Evolutionary conservation across 2,329 filamentous ascomycete genomes (phyloP).

Genomic region (Aspergillus udagawae): DNA sequence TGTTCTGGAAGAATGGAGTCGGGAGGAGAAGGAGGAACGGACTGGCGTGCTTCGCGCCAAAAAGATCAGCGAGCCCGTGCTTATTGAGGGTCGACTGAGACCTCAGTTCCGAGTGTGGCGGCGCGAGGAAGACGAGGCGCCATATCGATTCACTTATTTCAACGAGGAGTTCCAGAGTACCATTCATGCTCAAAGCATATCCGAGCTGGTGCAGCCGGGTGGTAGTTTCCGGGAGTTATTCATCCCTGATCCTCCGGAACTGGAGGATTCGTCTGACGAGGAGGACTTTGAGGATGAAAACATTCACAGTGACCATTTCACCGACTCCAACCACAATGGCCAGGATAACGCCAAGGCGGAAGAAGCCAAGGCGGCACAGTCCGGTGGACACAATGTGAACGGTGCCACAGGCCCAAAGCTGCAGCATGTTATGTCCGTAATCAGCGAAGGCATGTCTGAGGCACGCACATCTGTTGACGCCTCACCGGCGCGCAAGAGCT

Average conservation of each 20-base stretch:
- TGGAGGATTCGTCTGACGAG: constrained; percentile 69
- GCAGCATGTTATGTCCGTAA: constrained; percentile 32
- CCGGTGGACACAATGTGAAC: constrained; percentile 6
- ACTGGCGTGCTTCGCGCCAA: constrained; percentile 80
- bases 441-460: constrained; percentile 32
- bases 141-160: constrained; percentile 97
- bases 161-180: constrained; percentile 96
- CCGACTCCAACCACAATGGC: constrained; percentile 12
- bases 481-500: constrained; percentile 20
- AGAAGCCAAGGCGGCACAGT: background rate
- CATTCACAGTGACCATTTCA: constrained; percentile 19
- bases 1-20: constrained; percentile 83
- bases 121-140: constrained; percentile 79
- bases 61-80: constrained; percentile 87
- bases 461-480: constrained; percentile 19
- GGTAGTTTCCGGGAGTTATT: constrained; percentile 84
- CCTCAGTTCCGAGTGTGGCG: constrained; percentile 80
- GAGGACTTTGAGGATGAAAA: constrained; percentile 47
- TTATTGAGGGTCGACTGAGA: constrained; percentile 83
- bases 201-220: constrained; percentile 82
- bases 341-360: constrained; percentile 24
- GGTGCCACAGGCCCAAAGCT: constrained; percentile 11
- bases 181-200: constrained; percentile 93
- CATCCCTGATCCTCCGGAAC: constrained; percentile 73
- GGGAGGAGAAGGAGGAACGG: constrained; percentile 81